Evolutionary conservation across 2,329 filamentous ascomycete genomes (phyloP).

Genomic region (Emericellopsis atlantica): DNA sequence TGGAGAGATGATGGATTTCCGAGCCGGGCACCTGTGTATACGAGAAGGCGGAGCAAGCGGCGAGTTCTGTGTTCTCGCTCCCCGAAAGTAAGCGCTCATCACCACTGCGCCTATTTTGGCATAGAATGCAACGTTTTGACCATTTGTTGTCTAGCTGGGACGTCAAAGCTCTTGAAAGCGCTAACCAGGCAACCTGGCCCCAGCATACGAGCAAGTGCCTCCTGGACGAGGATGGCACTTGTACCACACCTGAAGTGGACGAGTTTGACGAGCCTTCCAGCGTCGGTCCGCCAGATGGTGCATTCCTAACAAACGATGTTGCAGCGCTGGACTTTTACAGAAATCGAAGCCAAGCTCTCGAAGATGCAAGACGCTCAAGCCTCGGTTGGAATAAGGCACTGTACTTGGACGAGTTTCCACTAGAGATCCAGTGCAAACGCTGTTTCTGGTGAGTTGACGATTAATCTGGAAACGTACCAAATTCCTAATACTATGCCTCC

Average conservation of each 20-base stretch:
- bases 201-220: neutral
- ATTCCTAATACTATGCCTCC: neutral
- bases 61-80: neutral
- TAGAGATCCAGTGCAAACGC: neutral
- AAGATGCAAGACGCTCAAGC: neutral
- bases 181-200: neutral
- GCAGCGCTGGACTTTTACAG: neutral
- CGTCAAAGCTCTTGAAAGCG: neutral
- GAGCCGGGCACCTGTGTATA: neutral
- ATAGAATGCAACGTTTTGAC: neutral
- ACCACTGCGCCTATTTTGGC: too few relatives aligned
- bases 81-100: neutral
- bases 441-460: neutral
- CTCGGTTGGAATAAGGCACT: neutral
- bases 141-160: neutral
- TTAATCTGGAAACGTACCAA: neutral
- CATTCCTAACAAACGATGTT: neutral
- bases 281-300: neutral
- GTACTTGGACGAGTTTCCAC: neutral
- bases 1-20: neutral
- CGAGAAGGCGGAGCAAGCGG: neutral
- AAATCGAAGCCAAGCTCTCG: neutral
- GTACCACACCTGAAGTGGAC: neutral
- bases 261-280: too few relatives aligned
- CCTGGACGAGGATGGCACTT: neutral